phyloP scores from a whole-genome alignment of 257 asterid species.

The Datura wrightii region DNA sequence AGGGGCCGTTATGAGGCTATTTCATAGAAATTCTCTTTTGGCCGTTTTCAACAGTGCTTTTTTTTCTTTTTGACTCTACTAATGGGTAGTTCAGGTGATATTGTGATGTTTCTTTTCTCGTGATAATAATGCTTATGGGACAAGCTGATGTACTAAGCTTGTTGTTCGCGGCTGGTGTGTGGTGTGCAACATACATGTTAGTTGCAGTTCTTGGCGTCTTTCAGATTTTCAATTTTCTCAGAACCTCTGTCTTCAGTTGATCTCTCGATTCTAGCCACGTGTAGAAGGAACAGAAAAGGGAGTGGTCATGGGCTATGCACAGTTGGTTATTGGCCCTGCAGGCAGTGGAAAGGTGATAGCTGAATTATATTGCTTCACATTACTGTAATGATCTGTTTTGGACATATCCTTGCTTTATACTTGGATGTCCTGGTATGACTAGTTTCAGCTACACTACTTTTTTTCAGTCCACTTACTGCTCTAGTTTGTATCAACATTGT shows the following conservation, averaged over 20 bases:
- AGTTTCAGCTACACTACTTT: constrained; percentile 24
- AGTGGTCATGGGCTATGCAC: constrained; percentile 87
- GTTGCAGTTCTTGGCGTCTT: constrained; percentile 72
- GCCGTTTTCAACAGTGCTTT: not conserved
- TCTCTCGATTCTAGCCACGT: constrained; percentile 15
- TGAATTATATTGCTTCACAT: constrained; percentile 1
- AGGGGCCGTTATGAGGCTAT: not conserved
- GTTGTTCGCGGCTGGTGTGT: constrained; percentile 69
- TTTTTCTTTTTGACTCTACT: constrained; percentile 5
- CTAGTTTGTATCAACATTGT: constrained; percentile 83
- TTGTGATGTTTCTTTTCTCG: constrained; percentile 44
- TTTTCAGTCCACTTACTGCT: constrained; percentile 90
- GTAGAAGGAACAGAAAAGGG: constrained; percentile 25
- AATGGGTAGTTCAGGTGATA: constrained; percentile 51
- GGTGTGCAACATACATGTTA: constrained; percentile 77
- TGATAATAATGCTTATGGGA: constrained; percentile 58
- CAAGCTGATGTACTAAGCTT: constrained; percentile 56
- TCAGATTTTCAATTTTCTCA: constrained; percentile 50
- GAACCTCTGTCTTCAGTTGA: constrained; percentile 46
- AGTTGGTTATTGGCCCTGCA: constrained; percentile 97
- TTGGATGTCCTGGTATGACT: constrained; percentile 18
- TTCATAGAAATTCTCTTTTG: not conserved
- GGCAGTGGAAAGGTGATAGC: constrained; percentile 94
- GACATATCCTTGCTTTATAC: not conserved
- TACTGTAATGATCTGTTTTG: not conserved